Evolutionary conservation across 176 grass and related monocot genomes (phyloP), one percentile per base, ranked within the genome.

Genomic region (Phragmites australis): DNA sequence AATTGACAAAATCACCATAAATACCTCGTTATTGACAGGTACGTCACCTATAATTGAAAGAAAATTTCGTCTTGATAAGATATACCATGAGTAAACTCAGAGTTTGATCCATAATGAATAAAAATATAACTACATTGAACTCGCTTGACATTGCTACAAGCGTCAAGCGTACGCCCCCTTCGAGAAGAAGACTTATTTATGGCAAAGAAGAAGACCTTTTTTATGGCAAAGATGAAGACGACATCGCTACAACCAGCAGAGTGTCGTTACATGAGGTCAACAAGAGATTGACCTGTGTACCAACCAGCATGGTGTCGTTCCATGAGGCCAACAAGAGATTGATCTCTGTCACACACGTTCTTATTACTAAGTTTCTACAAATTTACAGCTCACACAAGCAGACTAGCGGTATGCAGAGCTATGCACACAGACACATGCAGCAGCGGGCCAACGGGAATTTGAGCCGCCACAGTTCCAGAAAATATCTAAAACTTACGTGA

Each of bases 361-460:
- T 17, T 17, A 47, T 74, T 23, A 25, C 21, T 56, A 8, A n/a
- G n/a, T n/a, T n/a, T n/a, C n/a, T n/a, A n/a, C n/a, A n/a, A n/a
- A n/a, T n/a, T n/a, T 71, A 48, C 66, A 48, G 5, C 17, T 57
- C 31, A 17, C 5, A 9, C 59, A 79, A 19, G 27, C 11, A 23
- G 22, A 9, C 42, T 52, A n/a, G 51, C 7, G 25, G 19, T 54
- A n/a, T 26, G 2, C 54, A 9, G 9, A 27, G 25, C 17, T 60
- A 32, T 51, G 21, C 59, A 65, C 60, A 40, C 45, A 39, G 46
- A n/a, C n/a, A n/a, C n/a, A n/a, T n/a, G 30, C 15, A 51, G 9
- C 81, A 51, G 22, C 69, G 32, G 81, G 46, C 32, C 81, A 65
- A 83, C 59, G 19, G 25, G 0, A 6, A 57, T 9, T 9, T 67